A percentile compares a stretch with the other conserved stretches of the same genome.
phyloP scores from a whole-genome alignment of 805 yeast genomes.

The Saturnispora gosingensis region DNA sequence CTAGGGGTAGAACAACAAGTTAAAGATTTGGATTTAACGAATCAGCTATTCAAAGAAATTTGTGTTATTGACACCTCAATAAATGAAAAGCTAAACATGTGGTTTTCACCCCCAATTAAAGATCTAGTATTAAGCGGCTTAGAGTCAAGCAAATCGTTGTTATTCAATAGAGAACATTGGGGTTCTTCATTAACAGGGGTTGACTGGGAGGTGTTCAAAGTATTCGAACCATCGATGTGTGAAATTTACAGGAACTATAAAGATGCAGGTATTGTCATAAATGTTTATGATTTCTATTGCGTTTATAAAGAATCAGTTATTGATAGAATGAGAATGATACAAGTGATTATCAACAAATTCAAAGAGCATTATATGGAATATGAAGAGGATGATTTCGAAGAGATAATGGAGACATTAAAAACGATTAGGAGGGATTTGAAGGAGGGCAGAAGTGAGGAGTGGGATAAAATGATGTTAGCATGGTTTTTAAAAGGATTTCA shows the following conservation, averaged over 20 bases:
- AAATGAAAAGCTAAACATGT: slow-evolving; percentile 22
- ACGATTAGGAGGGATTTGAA: slow-evolving; percentile 21
- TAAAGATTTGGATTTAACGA: slow-evolving; percentile 19
- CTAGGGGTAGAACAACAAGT: slow-evolving; percentile 13
- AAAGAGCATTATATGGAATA: background rate
- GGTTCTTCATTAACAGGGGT: slow-evolving; percentile 10
- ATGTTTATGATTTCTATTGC: slow-evolving; percentile 28
- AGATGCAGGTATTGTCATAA: slow-evolving; percentile 59
- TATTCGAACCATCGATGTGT: slow-evolving; percentile 41
- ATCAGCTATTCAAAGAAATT: slow-evolving; percentile 32
- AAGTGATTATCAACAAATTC: slow-evolving; percentile 11
- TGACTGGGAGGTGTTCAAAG: slow-evolving; percentile 25
- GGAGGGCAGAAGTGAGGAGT: slow-evolving; percentile 32
- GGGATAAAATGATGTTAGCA: slow-evolving; percentile 58
- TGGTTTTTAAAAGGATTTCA: slow-evolving; percentile 70
- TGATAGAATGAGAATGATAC: slow-evolving; percentile 14
- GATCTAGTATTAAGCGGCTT: slow-evolving; percentile 33
- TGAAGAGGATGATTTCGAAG: slow-evolving; percentile 1
- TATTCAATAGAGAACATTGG: slow-evolving; percentile 23
- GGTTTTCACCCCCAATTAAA: slow-evolving; percentile 37
- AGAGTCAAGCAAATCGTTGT: slow-evolving; percentile 29
- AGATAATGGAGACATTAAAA: background rate
- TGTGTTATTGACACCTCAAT: slow-evolving; percentile 28
- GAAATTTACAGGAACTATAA: slow-evolving; percentile 60
- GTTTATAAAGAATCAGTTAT: slow-evolving; percentile 29